Conservation (phyloP, 31 red algal species). For the Asparagopsis taxiformis region DNA sequence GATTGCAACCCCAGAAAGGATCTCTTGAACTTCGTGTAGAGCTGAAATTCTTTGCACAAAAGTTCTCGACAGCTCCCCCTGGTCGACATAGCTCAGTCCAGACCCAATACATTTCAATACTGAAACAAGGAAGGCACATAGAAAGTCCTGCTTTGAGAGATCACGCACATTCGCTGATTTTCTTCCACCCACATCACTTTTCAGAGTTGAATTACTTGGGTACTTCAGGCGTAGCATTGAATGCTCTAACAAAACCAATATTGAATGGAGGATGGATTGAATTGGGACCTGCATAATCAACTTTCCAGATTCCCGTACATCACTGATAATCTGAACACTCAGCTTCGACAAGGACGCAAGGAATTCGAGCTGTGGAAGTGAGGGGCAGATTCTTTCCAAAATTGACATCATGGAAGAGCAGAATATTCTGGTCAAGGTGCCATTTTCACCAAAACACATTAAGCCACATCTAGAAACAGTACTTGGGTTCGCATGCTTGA, state of each 20-base stretch:
- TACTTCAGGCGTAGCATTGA: background rate
- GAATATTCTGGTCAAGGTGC: constrained; percentile 10
- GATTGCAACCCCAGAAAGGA: constrained; percentile 26
- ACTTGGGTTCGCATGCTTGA: constrained; percentile 79
- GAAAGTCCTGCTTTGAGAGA: background rate
- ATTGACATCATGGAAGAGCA: constrained; percentile 7
- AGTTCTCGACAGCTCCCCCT: constrained; percentile 20
- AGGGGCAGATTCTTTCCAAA: constrained; percentile 5
- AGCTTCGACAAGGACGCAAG: constrained; percentile 5
- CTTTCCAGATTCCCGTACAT: constrained; percentile 1
- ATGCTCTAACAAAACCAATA: constrained; percentile 13
- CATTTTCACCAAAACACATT: constrained; percentile 68
- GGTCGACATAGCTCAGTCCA: constrained; percentile 15
- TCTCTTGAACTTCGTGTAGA: constrained; percentile 30
- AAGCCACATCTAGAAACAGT: constrained; percentile 83
- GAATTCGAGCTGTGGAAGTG: background rate
- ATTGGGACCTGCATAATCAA: constrained; percentile 31
- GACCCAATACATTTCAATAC: constrained; percentile 35
- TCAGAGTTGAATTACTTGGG: background rate
- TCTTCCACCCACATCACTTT: background rate
- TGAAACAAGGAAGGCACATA: background rate
- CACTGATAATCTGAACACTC: constrained; percentile 10
- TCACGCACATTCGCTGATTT: background rate
- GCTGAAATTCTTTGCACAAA: constrained; percentile 13
- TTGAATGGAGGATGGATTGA: constrained; percentile 21